A percentile compares a stretch with the other conserved stretches of the same genome.
phyloP scores from a whole-genome alignment of 257 asterid species.

The Fraxinus anomala region DNA sequence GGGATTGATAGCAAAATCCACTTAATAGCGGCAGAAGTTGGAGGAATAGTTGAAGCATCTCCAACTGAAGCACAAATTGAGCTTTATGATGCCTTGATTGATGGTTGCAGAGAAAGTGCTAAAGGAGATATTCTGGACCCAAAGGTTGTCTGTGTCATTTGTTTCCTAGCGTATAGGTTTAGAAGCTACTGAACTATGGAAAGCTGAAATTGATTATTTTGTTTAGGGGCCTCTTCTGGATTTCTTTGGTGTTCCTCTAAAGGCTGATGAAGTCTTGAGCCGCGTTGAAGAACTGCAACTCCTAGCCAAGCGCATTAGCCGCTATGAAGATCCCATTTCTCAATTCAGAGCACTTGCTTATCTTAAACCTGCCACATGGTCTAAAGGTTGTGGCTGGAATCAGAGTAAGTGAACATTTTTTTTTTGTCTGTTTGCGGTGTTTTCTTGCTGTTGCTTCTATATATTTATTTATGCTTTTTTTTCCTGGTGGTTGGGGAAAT shows the following conservation, averaged over 20 bases:
- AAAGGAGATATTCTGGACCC: constrained; percentile 70
- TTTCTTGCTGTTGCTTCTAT: constrained; percentile 5
- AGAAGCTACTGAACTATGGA: constrained; percentile 14
- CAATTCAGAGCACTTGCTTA: constrained; percentile 83
- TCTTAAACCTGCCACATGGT: constrained; percentile 95
- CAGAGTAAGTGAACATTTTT: constrained; percentile 66
- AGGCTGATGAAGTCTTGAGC: constrained; percentile 84
- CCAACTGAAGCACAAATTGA: constrained; percentile 91
- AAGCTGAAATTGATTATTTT: constrained; percentile 30
- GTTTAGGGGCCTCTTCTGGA: constrained; percentile 91
- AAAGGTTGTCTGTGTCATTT: constrained; percentile 53
- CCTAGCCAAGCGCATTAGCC: constrained; percentile 85
- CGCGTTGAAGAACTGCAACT: constrained; percentile 97
- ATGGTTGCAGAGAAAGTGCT: constrained; percentile 90
- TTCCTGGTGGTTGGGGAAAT: neutral
- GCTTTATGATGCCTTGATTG: constrained; percentile 87
- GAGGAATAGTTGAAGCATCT: constrained; percentile 93
- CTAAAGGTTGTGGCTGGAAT: constrained; percentile 99
- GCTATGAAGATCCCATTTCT: constrained; percentile 80
- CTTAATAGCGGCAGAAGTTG: constrained; percentile 87
- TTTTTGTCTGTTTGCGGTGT: constrained; percentile 14
- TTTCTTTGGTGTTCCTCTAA: constrained; percentile 96
- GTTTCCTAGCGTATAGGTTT: constrained; percentile 18
- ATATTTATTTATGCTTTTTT: neutral
- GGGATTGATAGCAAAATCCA: constrained; percentile 88